Conservation (phyloP, 2,329 filamentous ascomycete species). For the Aspergillus melleus region DNA sequence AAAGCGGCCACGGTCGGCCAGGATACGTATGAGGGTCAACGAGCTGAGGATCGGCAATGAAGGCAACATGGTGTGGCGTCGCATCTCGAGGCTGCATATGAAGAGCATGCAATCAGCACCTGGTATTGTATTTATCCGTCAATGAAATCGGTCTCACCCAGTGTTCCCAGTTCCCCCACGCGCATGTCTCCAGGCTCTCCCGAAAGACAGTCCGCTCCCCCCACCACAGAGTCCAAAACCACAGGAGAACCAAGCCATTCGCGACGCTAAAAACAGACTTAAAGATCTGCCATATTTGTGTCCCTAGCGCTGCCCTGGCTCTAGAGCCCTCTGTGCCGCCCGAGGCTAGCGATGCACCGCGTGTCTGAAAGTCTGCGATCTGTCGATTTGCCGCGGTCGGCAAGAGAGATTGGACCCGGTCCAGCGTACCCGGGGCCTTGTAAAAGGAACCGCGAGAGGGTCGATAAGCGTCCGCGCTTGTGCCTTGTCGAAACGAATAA, state of each 20-base stretch:
- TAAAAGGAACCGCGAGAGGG: constrained; percentile 18
- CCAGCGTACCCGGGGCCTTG: constrained; percentile 13
- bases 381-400: constrained; percentile 25
- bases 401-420: constrained; percentile 18
- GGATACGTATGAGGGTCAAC: constrained; percentile 96
- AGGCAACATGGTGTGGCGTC: constrained; percentile 77
- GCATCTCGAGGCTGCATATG: constrained; percentile 67
- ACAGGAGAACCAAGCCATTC: constrained; percentile 68
- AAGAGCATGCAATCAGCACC: neutral
- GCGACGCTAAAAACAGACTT: constrained; percentile 47
- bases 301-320: constrained; percentile 18
- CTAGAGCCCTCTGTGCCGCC: constrained; percentile 6
- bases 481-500: constrained; percentile 33
- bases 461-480: constrained; percentile 27
- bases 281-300: constrained; percentile 12
- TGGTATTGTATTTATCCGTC: too few relatives aligned
- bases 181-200: constrained; percentile 68
- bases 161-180: constrained; percentile 86
- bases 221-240: constrained; percentile 77
- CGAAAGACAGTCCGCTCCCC: constrained; percentile 80
- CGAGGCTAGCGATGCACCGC: neutral
- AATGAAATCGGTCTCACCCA: constrained; percentile 64
- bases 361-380: constrained; percentile 16
- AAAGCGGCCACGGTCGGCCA: constrained; percentile 73
- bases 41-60: constrained; percentile 87